These are phyloP conservation scores for Albifimbria verrucaria DNA, from an alignment of 2,329 filamentous ascomycete species.

Conservation along the genomic window DNA sequence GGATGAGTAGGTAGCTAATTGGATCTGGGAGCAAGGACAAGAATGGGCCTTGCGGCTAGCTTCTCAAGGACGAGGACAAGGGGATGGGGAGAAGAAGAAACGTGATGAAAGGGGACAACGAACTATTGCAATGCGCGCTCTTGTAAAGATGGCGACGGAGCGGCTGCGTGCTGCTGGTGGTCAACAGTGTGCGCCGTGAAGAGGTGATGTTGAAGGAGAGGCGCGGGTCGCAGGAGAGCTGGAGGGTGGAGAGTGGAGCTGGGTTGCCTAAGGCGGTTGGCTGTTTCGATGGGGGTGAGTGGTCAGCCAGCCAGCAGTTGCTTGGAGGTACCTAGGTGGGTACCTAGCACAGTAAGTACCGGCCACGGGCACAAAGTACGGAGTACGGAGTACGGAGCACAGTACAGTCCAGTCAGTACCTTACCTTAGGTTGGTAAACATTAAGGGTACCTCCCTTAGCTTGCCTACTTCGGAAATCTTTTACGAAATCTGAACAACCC, in stretches of 20 bases:
- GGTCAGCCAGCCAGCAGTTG: background rate
- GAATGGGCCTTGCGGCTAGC: slow-evolving; percentile 18
- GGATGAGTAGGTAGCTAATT: no score
- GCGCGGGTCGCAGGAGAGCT: background rate
- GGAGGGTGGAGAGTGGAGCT: background rate
- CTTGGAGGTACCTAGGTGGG: no score
- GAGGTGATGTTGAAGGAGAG: background rate
- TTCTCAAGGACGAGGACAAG: slow-evolving; percentile 5
- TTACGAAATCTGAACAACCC: no score
- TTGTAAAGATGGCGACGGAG: background rate
- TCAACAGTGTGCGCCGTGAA: background rate
- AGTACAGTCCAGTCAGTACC: no score
- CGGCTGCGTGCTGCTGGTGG: background rate
- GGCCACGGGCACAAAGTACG: no score
- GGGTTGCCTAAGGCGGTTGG: background rate
- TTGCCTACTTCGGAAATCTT: no score
- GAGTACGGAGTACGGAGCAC: no score
- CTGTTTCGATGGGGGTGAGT: background rate
- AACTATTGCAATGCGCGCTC: slow-evolving; percentile 7
- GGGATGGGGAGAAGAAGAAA: slow-evolving; percentile 8
- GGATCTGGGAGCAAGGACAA: slow-evolving; percentile 14
- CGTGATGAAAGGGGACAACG: slow-evolving; percentile 15
- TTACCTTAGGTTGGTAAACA: no score
- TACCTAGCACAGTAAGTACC: no score
- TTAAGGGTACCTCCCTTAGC: no score